Base-by-base conservation (phyloP, 164 flowering plant species). In the Liquidambar formosana region DNA sequence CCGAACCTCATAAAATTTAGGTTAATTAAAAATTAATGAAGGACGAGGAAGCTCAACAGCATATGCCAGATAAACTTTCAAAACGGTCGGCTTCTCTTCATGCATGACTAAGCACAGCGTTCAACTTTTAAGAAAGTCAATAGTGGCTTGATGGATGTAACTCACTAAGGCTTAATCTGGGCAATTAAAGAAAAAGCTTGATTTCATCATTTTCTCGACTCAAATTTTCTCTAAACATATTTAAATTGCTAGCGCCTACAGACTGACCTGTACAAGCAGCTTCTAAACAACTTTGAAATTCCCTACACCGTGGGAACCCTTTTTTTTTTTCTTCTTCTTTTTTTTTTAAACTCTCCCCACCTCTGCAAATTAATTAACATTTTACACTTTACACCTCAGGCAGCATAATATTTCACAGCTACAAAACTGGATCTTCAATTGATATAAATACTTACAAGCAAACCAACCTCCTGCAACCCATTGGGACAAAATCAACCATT, bases 391-490 rank as follows among this genome's bases (percentile, higher is more conserved):
- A 73, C 69, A 67, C 15, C 67, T 64, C 57, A 57, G 51, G 64
- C 70, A 74, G 69, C 76, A 67, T 62, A 12, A 47, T 58, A 71
- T 72, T 33, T 71, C 53, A 68, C 23, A 56, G 27, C 84, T 82
- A 81, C 89, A 82, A 85, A 87, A 83, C 69, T 82, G 83, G 75
- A 75, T 69, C 73, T 71, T 68, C 53, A 54, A 68, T 33, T 65
- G 62, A 69, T 45, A 63, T 27, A 23, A 43, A 57, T 75, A 80
- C 73, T 75, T 77, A 70, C 84, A 74, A 73, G 77, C 76, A 48
- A 73, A 69, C 73, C 64, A 38, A 65, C 49, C 18, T 43, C 61
- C 8, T 10, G 28, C 25, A 21, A 43, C 12, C 28, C 38, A n/a
- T 49, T 4, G 67, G 19, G 4, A 33, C 46, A 11, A 49, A 46